Base-by-base conservation (phyloP, 441 rosid genomes). In the Sinapis alba region DNA sequence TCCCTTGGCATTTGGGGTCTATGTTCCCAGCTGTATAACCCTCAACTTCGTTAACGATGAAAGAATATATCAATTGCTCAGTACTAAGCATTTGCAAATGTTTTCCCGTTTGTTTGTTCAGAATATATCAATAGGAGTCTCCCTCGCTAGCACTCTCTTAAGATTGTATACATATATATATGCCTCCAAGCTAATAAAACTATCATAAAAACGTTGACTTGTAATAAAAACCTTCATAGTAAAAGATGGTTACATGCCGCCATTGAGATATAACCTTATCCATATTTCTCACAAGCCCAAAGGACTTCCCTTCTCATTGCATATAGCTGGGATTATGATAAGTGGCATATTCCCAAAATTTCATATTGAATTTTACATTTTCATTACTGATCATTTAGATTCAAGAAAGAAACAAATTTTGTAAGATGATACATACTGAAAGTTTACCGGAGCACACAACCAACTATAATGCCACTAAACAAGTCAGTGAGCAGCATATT, bases 221-320 rank as follows among this genome's bases (percentile, higher is more conserved):
- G 6, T 32, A 11, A 58, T 16, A 13, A 16, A 51, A 6, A 8
- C 24, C 57, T 51, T 19, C 24, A 65, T 15, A 71, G 15, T 11
- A 58, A 38, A 36, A 47, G 21, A 65, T 58, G 50, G 53, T 2
- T n/a, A 69, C 85, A 28, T 88, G 91, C 96, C 60, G 97, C 94
- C 97, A 91, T 87, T 21, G 98, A 93, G 20, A 93, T 84, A 72
- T 91, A 93, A 41, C 87, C 93, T 79, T 91, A 61, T 57, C 97
- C 96, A 56, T 68, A 79, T 9, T 86, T 74, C 60, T 81, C 78
- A 64, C 97, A 91, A 36, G 43, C 50, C 51, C 82, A 91, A 93
- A 23, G 96, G 96, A 62, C 90, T 88, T 65, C 90, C 90, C 78
- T 81, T 86, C 61, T 93, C 98, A 70, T 86, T 85, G 71, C 98